Base-by-base conservation (phyloP, 208 protist genomes). In the Vickermania spadyakhi region DNA sequence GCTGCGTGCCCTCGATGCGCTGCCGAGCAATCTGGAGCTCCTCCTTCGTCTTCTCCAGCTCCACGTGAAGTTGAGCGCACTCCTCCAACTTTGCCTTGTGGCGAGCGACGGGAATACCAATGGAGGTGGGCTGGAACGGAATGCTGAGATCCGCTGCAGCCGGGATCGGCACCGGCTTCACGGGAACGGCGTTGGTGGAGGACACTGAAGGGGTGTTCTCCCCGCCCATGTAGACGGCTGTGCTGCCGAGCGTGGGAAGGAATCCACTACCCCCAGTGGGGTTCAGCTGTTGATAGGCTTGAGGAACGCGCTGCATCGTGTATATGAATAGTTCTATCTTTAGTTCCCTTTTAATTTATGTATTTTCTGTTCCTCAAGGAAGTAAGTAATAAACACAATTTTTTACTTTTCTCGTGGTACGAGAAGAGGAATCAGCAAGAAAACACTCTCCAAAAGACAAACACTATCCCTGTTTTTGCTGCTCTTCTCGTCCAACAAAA, bases 41-140 rank as follows among this genome's bases (percentile, higher is more conserved):
- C 58, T 51, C 45, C 2, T 25, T 3, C 27, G 49, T 51, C 22
- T 60, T 49, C 18, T 69, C 31, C 13, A 75, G 52, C 31, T 66
- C 58, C 22, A 25, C 45, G 28, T 75, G 69, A 1, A 75, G 64
- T 7, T n/a, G 41, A 1, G 69, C 69, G 51, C 69, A 74, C 42
- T 75, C 69, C 58, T 75, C 69, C 23, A 75, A 45, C 26, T 75
- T 75, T 3, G 50, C 64, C 4, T 58, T 55, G 49, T 75, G 62
- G 0, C 59, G 69, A 14, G 36, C 14, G 2, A 75, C 7, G 1
- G 69, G 59, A 45, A 75, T 59, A 23, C 69, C 69, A 1, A 11
- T 30, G 49, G 7, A 14, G 1, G 28, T 4, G 23, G 57, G 14
- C 18, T 28, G 63, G 23, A 7, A 45, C 36, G 36, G 36, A 18